These are phyloP conservation scores for Beauveria asiatica DNA, from an alignment of 2,329 filamentous ascomycete species.

Conservation along the genomic window DNA sequence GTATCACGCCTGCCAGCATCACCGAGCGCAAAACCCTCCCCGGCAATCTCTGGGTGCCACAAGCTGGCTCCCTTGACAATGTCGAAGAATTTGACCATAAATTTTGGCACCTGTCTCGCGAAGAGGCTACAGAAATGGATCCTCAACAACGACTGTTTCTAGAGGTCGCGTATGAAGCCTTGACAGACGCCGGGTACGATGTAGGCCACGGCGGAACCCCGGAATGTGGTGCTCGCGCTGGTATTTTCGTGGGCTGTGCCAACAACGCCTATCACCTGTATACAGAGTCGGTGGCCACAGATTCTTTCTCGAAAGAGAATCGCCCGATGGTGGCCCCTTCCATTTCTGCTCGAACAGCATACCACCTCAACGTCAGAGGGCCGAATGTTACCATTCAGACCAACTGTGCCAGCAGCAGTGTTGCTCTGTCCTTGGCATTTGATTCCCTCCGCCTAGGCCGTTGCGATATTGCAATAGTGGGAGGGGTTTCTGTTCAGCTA, in stretches of 20 bases:
- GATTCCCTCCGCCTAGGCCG: conserved; percentile 1
- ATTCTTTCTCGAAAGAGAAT: conserved; percentile 11
- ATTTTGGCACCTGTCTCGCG: conserved; percentile 12
- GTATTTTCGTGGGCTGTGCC: no score
- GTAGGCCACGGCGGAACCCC: no score
- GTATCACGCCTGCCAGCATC: neutral
- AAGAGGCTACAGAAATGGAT: conserved; percentile 12
- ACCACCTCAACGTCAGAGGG: conserved; percentile 10
- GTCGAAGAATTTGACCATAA: conserved; percentile 11
- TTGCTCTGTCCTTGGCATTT: no score
- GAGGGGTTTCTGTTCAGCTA: conserved; percentile 11
- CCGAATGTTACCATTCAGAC: conserved; percentile 11
- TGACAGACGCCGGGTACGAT: no score
- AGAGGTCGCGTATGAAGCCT: neutral
- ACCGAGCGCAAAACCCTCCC: conserved; percentile 3
- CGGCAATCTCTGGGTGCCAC: conserved; percentile 13
- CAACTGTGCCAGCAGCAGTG: conserved; percentile 11
- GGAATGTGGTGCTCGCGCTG: no score
- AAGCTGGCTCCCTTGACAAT: conserved; percentile 3
- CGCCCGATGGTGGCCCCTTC: conserved; percentile 9
- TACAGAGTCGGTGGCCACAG: conserved; percentile 10
- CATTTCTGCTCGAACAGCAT: conserved; percentile 12
- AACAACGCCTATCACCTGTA: neutral
- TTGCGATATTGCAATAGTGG: conserved; percentile 10
- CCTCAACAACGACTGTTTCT: neutral